These are phyloP conservation scores for Quercus engelmannii DNA, from an alignment of 306 rosid species.

Conservation along the genomic window DNA sequence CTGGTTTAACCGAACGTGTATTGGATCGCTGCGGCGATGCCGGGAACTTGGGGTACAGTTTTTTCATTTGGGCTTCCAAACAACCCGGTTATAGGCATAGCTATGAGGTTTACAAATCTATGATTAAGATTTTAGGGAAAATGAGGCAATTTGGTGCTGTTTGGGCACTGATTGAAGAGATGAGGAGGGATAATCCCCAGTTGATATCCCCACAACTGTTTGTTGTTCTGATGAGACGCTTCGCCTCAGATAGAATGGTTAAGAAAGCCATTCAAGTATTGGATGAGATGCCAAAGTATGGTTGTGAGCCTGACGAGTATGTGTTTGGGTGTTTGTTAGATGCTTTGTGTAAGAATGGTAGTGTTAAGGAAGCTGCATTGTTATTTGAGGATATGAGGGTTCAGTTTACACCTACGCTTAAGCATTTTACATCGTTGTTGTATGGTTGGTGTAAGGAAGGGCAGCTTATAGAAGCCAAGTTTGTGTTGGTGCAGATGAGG, in stretches of 20 bases:
- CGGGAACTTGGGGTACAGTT: slow-evolving; percentile 77
- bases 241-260: slow-evolving; percentile 85
- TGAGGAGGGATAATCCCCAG: slow-evolving; percentile 69
- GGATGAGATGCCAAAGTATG: slow-evolving; percentile 87
- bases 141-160: slow-evolving; percentile 87
- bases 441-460: slow-evolving; percentile 94
- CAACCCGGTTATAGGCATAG: slow-evolving; percentile 57
- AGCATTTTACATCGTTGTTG: slow-evolving; percentile 80
- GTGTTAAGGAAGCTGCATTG: slow-evolving; percentile 70
- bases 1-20: slow-evolving; percentile 72
- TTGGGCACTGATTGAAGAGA: slow-evolving; percentile 83
- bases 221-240: slow-evolving; percentile 76
- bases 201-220: slow-evolving; percentile 59
- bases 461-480: slow-evolving; percentile 73
- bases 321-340: slow-evolving; percentile 84
- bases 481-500: slow-evolving; percentile 72
- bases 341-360: slow-evolving; percentile 84
- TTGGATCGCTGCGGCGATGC: slow-evolving; percentile 85
- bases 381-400: slow-evolving; percentile 76
- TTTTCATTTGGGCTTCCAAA: slow-evolving; percentile 77
- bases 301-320: slow-evolving; percentile 76
- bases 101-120: slow-evolving; percentile 65
- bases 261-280: slow-evolving; percentile 74
- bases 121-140: slow-evolving; percentile 67
- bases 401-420: slow-evolving; percentile 49